These are phyloP conservation scores for Pseudogymnoascus sp. DNA, from an alignment of 2,329 filamentous ascomycete species.

Conservation along the genomic window DNA sequence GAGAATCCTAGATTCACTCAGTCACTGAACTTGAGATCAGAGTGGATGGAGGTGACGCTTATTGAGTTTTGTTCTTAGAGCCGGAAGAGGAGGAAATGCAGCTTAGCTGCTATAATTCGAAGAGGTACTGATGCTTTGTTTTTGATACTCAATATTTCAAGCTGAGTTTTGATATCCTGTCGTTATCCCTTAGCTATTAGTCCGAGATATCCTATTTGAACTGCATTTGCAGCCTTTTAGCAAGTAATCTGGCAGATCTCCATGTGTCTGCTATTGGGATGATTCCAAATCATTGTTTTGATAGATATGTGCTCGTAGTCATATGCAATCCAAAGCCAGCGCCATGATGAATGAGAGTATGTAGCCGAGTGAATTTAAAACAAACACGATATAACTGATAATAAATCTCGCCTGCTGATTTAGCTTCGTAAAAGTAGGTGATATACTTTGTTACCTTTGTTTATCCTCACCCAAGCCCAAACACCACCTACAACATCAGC, in stretches of 20 bases:
- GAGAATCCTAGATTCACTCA: neutral
- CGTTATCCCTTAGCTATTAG: neutral
- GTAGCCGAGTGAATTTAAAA: neutral
- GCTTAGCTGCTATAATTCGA: neutral
- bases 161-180: neutral
- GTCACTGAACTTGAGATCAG: neutral
- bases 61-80: neutral
- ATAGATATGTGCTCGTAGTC: neutral
- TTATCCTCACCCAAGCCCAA: neutral
- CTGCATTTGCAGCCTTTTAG: neutral
- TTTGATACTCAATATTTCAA: neutral
- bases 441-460: neutral
- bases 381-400: neutral
- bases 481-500: neutral
- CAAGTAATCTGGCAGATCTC: neutral
- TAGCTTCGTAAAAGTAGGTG: neutral
- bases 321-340: neutral
- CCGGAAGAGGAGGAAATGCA: neutral
- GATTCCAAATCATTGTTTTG: neutral
- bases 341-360: neutral
- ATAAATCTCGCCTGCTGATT: neutral
- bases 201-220: neutral
- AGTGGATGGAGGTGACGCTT: neutral
- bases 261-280: neutral
- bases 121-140: neutral